Evolutionary conservation across 352 stramenopile species (phyloP), one percentile per base, ranked within the genome.

Genomic region (Globisporangium polare): DNA sequence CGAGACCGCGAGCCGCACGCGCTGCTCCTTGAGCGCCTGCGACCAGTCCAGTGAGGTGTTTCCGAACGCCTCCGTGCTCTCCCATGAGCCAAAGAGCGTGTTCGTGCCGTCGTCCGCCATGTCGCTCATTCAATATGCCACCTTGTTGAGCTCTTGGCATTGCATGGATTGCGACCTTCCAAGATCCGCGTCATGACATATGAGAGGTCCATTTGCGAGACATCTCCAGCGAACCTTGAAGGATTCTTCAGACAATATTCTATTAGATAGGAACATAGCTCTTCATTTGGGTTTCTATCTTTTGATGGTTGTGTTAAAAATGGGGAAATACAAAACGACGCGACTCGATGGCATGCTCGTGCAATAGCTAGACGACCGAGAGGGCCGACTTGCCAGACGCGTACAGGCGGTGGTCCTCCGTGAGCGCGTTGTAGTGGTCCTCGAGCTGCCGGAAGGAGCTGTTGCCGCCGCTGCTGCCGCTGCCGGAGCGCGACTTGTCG

Each of bases 31-130:
- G 10, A 93, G 64, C 26, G 81, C 81, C 43, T 89, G 72, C 41
- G 80, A 78, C 84, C 84, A 93, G 63, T 93, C 84, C 20, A 93
- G 66, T 39, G 78, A 53, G 13, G 84, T 93, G 55, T 89, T 93
- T 15, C 84, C 84, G 31, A 93, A 91, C 6, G 80, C 81, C 26
- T 93, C 84, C 2, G 76, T 81, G 69, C 80, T 93, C 17, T 65
- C 63, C 83, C 83, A 93, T 27, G 60, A 26, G 17, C 83, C 83
- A 20, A 31, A 54, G 31, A 66, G 51, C 22, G 45, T 13, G 17
- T 8, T 49, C 22, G 13, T 41, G 18, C 20, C 29, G 9, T 42
- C 54, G 18, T 24, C 45, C 6, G 56, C 31, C 33, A 49, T 57
- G 39, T 5, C 46, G 18, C 3, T 39, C 41, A 31, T 45, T 10